A percentile compares a stretch with the other conserved stretches of the same genome.
Conservation (phyloP, 345 rosid species). For the Aquilaria sinensis region DNA sequence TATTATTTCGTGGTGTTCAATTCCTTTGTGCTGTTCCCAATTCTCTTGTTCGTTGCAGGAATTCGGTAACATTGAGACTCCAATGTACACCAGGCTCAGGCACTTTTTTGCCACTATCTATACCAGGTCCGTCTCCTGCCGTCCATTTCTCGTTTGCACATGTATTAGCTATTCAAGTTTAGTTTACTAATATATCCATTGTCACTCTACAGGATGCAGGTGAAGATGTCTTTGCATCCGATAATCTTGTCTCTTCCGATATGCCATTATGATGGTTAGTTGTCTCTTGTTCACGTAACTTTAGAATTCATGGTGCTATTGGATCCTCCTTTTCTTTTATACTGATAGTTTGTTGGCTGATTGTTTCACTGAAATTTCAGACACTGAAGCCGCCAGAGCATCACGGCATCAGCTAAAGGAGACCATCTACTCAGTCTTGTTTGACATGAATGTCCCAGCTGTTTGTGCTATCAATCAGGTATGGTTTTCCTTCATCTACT, state of each 20-base stretch:
- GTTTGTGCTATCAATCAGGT: conserved; percentile 93
- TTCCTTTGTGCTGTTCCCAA: neutral
- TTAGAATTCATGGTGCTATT: too few relatives aligned
- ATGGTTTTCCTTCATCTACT: conserved; percentile 12
- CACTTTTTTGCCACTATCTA: conserved; percentile 68
- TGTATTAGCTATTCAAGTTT: conserved; percentile 7
- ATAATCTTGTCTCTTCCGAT: conserved; percentile 74
- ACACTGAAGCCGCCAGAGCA: conserved; percentile 88
- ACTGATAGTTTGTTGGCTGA: neutral
- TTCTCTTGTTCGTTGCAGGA: conserved; percentile 37
- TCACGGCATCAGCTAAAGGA: conserved; percentile 87
- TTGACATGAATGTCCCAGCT: conserved; percentile 91
- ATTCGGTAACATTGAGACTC: conserved; percentile 90
- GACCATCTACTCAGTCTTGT: conserved; percentile 59
- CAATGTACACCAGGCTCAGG: conserved; percentile 66
- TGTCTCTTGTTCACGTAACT: conserved; percentile 1
- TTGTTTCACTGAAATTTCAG: conserved; percentile 27
- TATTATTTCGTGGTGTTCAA: too few relatives aligned
- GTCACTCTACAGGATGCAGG: conserved; percentile 68
- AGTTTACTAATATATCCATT: conserved; percentile 3
- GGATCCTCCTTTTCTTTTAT: too few relatives aligned
- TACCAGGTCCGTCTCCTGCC: conserved; percentile 45
- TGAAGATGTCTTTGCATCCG: conserved; percentile 62
- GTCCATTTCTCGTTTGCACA: conserved; percentile 1
- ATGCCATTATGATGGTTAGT: conserved; percentile 89